These are phyloP conservation scores for Phlebiopsis gigantea DNA, from an alignment of 768 basidiomycete genomes.

Conservation along the genomic window DNA sequence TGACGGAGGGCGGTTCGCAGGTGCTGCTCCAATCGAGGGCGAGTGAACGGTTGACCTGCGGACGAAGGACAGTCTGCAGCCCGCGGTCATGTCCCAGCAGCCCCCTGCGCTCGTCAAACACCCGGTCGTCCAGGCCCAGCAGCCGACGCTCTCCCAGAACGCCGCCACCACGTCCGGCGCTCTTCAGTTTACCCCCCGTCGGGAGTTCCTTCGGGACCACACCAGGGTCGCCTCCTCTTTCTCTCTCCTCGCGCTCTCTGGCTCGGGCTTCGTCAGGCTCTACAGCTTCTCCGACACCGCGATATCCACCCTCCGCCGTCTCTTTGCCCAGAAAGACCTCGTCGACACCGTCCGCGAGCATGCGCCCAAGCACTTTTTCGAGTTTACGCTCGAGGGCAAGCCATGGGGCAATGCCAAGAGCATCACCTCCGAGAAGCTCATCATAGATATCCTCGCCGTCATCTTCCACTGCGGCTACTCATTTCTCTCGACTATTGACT, in stretches of 20 bases:
- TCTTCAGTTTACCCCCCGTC: slow-evolving; percentile 54
- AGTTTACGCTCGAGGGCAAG: slow-evolving; percentile 63
- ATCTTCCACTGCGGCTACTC: slow-evolving; percentile 59
- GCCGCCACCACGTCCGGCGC: slow-evolving; percentile 33
- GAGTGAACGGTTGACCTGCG: slow-evolving; percentile 1
- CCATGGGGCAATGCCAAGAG: slow-evolving; percentile 72
- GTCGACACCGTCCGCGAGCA: slow-evolving; percentile 51
- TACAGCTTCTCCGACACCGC: slow-evolving; percentile 61
- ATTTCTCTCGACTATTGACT: slow-evolving; percentile 67
- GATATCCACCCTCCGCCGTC: slow-evolving; percentile 46
- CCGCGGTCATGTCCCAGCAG: slow-evolving; percentile 21
- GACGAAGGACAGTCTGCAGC: neutral
- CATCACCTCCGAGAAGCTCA: slow-evolving; percentile 57
- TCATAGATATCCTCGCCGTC: slow-evolving; percentile 60
- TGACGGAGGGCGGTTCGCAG: slow-evolving; percentile 8
- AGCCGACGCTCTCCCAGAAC: slow-evolving; percentile 11
- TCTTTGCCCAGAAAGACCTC: slow-evolving; percentile 43
- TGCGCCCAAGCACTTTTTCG: slow-evolving; percentile 49
- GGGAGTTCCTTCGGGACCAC: slow-evolving; percentile 65
- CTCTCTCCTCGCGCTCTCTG: slow-evolving; percentile 64
- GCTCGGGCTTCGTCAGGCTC: slow-evolving; percentile 58
- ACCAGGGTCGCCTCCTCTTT: slow-evolving; percentile 49
- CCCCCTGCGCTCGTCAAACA: slow-evolving; percentile 12
- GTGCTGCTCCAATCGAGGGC: slow-evolving; percentile 4
- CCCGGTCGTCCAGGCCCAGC: slow-evolving; percentile 9